Evolutionary conservation across 2,329 filamentous ascomycete genomes (phyloP), one percentile per base, ranked within the genome.

Genomic region (Acrocalymma vagum): DNA sequence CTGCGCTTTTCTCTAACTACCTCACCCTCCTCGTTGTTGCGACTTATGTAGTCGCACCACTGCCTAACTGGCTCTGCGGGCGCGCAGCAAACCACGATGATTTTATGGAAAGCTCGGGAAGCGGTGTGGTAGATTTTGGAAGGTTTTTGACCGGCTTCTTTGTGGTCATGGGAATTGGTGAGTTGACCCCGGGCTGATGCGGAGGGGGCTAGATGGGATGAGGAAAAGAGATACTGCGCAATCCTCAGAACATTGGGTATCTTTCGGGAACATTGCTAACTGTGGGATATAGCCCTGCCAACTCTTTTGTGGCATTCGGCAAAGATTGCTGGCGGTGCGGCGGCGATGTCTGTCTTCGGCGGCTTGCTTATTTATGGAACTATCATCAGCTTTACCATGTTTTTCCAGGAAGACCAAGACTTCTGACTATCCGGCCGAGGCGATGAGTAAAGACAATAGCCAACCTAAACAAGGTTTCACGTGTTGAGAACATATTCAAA

Each of bases 321-420:
- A 43, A 80, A 94, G 51, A 99, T 99, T 65, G 77, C 84, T 48
- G 72, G 87, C 42, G 85, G 90, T 36, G 94, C 94, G 32, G 95
- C 96, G 85, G 77, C 90, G 67, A 99, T 99, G 94, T 95, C 89
- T 36, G 88, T 99, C 59, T 75, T 93, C 36, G 94, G 94, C 18
- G 94, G 94, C 36, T 77, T 96, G 45, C 76, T 99, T 67, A 99
- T 99, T 69, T 99, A 99, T 74, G 90, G 90, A 42, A 99, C 94
- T 32, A 96, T 99, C 68, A 95, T 99, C 74, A 94, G 88, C 75
- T 99, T 99, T 72, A 87, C 88, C 55, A 88, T 96, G 85, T 99
- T 97, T 77, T 99, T 99, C 79, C 88, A 93, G 69, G 92, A 97
- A 73, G 91, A 97, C 70, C 88, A 95, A 67, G 94, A 97, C 61